A percentile compares a stretch with the other conserved stretches of the same genome.
These are phyloP conservation scores for Candida sanyaensis DNA, from an alignment of 1,139 yeast genomes.

Conservation along the genomic window DNA sequence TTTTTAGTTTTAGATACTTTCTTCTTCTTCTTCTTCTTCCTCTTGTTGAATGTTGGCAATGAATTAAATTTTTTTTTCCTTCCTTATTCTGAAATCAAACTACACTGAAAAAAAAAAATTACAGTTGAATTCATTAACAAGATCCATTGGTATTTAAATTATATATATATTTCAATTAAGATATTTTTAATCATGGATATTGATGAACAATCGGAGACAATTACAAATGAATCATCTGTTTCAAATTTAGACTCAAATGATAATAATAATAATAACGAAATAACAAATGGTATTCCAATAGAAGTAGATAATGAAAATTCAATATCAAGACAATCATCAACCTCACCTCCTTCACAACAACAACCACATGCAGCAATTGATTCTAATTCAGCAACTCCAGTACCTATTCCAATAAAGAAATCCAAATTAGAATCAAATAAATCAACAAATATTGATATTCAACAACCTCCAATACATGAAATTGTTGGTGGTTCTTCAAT, in stretches of 20 bases:
- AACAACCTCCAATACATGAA: constrained; percentile 41
- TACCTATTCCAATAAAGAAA: constrained; percentile 6
- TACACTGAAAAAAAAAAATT: no score
- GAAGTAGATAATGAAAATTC: background rate
- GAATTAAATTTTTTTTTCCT: no score
- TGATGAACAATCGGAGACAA: background rate
- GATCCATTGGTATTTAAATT: no score
- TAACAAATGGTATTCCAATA: background rate
- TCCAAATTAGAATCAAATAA: constrained; percentile 10
- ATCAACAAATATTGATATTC: background rate
- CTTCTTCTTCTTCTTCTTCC: background rate
- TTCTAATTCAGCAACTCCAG: constrained; percentile 2
- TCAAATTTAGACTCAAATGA: background rate
- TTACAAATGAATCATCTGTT: background rate
- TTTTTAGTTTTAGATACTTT: background rate
- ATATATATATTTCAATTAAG: no score
- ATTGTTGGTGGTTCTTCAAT: constrained; percentile 82
- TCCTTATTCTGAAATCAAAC: no score
- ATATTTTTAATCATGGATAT: constrained; percentile 1
- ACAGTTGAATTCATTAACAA: no score
- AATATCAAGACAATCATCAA: background rate
- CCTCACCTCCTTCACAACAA: background rate
- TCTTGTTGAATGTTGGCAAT: background rate
- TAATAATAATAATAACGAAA: background rate
- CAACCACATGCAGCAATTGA: background rate